phyloP scores from a whole-genome alignment of 75 land plant genomes.

The Gnetum montanum region DNA sequence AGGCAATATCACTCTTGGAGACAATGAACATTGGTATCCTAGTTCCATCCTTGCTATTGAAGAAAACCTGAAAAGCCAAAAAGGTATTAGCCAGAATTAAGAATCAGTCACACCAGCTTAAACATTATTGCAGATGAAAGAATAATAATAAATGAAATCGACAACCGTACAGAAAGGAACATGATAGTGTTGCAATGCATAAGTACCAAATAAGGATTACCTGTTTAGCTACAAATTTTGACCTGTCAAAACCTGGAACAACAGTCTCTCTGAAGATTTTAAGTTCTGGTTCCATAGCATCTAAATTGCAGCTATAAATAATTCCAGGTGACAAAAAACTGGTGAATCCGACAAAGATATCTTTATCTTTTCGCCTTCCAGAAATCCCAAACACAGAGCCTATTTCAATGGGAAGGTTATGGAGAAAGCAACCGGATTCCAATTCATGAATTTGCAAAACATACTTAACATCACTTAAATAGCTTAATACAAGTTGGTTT shows the following conservation, averaged over 20 bases:
- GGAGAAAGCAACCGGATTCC: slow-evolving; percentile 47
- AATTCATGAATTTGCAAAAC: slow-evolving; percentile 68
- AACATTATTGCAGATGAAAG: too few relatives aligned
- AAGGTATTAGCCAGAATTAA: too few relatives aligned
- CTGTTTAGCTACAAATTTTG: slow-evolving; percentile 64
- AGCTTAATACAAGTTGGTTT: slow-evolving; percentile 51
- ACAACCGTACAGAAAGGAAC: too few relatives aligned
- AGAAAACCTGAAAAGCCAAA: slow-evolving; percentile 75
- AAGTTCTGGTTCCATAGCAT: slow-evolving; percentile 35
- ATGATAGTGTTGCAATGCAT: too few relatives aligned
- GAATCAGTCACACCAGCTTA: too few relatives aligned
- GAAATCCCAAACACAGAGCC: slow-evolving; percentile 64
- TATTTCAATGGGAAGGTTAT: slow-evolving; percentile 78
- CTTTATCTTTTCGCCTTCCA: slow-evolving; percentile 64
- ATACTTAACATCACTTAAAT: slow-evolving; percentile 89
- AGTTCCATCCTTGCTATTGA: slow-evolving; percentile 76
- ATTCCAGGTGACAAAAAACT: slow-evolving; percentile 88
- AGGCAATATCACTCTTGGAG: slow-evolving; percentile 37
- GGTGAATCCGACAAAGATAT: slow-evolving; percentile 63
- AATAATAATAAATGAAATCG: too few relatives aligned
- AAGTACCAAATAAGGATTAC: slow-evolving; percentile 27
- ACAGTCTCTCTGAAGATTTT: slow-evolving; percentile 59
- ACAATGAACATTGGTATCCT: slow-evolving; percentile 92
- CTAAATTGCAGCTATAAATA: slow-evolving; percentile 69
- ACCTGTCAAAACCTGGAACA: slow-evolving; percentile 76